These are phyloP conservation scores for Arbutus unedo DNA, from an alignment of 148 eudicot species.

Conservation along the genomic window DNA sequence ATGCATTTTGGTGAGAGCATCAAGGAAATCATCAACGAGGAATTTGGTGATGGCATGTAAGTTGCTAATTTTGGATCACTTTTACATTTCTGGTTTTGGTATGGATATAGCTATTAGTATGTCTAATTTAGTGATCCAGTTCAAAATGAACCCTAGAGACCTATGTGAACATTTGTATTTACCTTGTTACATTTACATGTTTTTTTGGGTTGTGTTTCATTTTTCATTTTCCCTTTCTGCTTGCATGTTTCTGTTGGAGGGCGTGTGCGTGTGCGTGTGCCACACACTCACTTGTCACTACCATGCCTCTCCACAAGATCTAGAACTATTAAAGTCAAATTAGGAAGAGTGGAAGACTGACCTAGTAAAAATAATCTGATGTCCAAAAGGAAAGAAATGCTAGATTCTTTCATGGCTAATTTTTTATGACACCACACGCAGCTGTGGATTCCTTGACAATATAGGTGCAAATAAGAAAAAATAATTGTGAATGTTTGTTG, in stretches of 20 bases:
- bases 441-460: not conserved
- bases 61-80: conserved; percentile 20
- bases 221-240: not conserved
- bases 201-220: not conserved
- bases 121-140: not conserved
- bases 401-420: not conserved
- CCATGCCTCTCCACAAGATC: not conserved
- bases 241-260: not conserved
- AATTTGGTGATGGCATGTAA: conserved; percentile 98
- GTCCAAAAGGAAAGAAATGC: not conserved
- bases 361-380: no score
- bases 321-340: not conserved
- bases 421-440: not conserved
- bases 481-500: no score
- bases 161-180: not conserved
- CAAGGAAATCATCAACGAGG: conserved; percentile 89
- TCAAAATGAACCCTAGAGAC: not conserved
- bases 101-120: no score
- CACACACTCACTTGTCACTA: not conserved
- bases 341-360: not conserved
- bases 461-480: not conserved
- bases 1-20: conserved; percentile 99
- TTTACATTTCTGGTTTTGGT: not conserved
- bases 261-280: not conserved
- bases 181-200: not conserved